These are phyloP conservation scores for Fomitopsis palustris DNA, from an alignment of 1,284 basidiomycete species.

Conservation along the genomic window DNA sequence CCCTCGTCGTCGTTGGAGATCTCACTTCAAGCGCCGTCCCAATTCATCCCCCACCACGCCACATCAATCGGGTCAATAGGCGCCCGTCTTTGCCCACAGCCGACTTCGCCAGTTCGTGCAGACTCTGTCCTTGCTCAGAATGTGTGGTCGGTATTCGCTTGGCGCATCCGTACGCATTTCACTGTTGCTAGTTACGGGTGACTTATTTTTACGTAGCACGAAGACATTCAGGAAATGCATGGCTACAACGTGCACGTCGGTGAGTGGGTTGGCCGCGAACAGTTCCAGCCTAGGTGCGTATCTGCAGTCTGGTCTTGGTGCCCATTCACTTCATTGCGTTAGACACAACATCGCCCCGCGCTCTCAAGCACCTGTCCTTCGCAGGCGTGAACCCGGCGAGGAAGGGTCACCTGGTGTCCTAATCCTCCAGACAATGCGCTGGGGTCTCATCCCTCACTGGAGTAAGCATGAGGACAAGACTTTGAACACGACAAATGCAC, in stretches of 20 bases:
- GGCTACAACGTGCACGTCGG: slow-evolving; percentile 43
- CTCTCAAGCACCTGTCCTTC: slow-evolving; percentile 63
- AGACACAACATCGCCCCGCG: slow-evolving; percentile 73
- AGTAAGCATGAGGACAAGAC: slow-evolving; percentile 69
- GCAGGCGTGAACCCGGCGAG: slow-evolving; percentile 27
- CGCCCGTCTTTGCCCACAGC: neutral
- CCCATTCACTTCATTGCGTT: slow-evolving; percentile 24
- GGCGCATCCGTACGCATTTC: slow-evolving; percentile 4
- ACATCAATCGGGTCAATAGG: neutral
- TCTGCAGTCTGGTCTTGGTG: neutral
- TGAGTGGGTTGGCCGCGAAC: slow-evolving; percentile 61
- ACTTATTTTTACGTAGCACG: slow-evolving; percentile 22
- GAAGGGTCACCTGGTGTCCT: slow-evolving; percentile 17
- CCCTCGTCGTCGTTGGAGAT: slow-evolving; percentile 7
- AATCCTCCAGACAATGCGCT: slow-evolving; percentile 77
- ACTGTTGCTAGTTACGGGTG: neutral
- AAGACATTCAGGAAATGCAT: slow-evolving; percentile 38
- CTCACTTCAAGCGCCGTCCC: slow-evolving; percentile 6
- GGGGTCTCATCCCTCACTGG: slow-evolving; percentile 89
- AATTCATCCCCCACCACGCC: slow-evolving; percentile 2
- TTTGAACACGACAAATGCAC: slow-evolving; percentile 87
- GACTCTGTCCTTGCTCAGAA: neutral
- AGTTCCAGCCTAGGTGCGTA: slow-evolving; percentile 44
- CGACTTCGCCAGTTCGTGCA: neutral
- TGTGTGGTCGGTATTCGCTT: slow-evolving; percentile 11